Conservation (phyloP, 164 flowering plant genomes). For the Piper betle region DNA sequence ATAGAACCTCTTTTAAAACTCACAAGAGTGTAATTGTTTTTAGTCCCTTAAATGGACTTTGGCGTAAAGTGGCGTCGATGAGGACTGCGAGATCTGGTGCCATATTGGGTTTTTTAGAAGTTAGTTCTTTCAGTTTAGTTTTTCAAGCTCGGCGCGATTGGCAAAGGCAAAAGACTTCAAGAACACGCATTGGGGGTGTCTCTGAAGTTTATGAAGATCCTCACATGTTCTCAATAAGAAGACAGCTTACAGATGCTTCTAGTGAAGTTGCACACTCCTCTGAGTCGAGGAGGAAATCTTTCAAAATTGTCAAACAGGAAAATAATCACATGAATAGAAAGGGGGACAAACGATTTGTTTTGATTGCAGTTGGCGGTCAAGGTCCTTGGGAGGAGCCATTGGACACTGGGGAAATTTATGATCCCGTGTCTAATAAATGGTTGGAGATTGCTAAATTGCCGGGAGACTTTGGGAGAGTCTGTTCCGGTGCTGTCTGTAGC, state of each 20-base stretch:
- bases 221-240: conserved; percentile 79
- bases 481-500: conserved; percentile 67
- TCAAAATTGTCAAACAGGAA: conserved; percentile 27
- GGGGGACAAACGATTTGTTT: conserved; percentile 36
- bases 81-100: conserved; percentile 77
- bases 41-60: conserved; percentile 60
- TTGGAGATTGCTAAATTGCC: conserved; percentile 63
- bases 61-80: conserved; percentile 77
- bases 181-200: conserved; percentile 55
- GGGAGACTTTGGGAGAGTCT: conserved; percentile 60
- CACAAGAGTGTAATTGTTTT: conserved; percentile 66
- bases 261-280: conserved; percentile 32
- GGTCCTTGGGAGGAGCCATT: conserved; percentile 89
- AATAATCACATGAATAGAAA: conserved; percentile 20
- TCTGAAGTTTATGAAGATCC: conserved; percentile 97
- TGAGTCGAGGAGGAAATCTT: conserved; percentile 24
- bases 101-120: conserved; percentile 59
- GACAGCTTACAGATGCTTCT: conserved; percentile 34
- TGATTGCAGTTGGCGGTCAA: conserved; percentile 83
- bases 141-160: conserved; percentile 33
- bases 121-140: conserved; percentile 32
- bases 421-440: conserved; percentile 76
- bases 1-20: conserved; percentile 72
- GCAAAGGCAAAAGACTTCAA: conserved; percentile 41
- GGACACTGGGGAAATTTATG: conserved; percentile 85